phyloP scores from a whole-genome alignment of 2,329 filamentous ascomycete species.

The Trichoderma semiorbis region DNA sequence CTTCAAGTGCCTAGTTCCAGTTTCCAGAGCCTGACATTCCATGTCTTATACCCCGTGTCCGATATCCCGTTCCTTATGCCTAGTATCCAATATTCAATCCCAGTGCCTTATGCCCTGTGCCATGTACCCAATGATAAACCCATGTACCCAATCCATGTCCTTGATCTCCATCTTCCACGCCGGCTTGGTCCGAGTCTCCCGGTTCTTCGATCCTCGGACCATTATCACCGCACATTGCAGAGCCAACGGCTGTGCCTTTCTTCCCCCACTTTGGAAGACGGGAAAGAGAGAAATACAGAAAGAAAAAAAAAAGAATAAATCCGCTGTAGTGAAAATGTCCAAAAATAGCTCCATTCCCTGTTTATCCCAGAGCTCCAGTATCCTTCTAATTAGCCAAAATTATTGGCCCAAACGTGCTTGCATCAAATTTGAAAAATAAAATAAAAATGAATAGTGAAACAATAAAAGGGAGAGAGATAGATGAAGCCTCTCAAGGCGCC shows the following conservation, averaged over 20 bases:
- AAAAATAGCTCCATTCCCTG: conserved; percentile 5
- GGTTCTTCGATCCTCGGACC: background rate
- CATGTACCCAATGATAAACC: background rate
- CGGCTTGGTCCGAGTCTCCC: conserved; percentile 10
- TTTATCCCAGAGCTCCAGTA: conserved; percentile 11
- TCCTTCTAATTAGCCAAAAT: conserved; percentile 9
- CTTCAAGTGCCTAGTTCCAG: conserved; percentile 1
- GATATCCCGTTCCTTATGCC: background rate
- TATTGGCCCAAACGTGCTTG: background rate
- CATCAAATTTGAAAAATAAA: background rate
- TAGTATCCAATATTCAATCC: background rate
- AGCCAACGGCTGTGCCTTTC: background rate
- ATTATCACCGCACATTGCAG: background rate
- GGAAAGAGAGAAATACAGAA: background rate
- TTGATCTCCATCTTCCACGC: background rate
- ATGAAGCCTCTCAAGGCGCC: background rate
- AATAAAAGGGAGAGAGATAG: background rate
- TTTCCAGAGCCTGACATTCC: background rate
- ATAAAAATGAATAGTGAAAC: background rate
- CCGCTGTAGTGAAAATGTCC: background rate
- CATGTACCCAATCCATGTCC: conserved; percentile 2
- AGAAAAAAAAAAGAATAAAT: background rate
- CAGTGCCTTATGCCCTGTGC: background rate
- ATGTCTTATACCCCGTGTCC: background rate
- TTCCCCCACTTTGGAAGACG: background rate